phyloP scores from a whole-genome alignment of 2,329 filamentous ascomycete species.

The Zalaria obscura region DNA sequence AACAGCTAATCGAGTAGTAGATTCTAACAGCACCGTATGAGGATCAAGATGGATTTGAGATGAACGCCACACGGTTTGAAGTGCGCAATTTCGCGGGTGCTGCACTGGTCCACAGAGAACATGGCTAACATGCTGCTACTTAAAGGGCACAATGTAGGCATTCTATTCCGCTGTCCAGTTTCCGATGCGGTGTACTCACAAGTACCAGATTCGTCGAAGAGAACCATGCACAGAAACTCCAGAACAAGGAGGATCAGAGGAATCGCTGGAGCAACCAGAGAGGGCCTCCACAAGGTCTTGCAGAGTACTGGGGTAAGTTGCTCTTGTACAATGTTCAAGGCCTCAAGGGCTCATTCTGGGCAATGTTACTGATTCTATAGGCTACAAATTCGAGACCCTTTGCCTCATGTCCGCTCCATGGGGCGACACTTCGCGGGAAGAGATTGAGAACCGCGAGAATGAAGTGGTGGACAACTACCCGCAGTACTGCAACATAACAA shows the following conservation, averaged over 20 bases:
- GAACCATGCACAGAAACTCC: conserved; percentile 59
- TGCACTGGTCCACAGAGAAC: neutral
- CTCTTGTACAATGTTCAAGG: neutral
- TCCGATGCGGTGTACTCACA: conserved; percentile 3
- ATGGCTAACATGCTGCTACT: conserved; percentile 5
- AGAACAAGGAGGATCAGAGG: conserved; percentile 44
- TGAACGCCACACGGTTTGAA: conserved; percentile 88
- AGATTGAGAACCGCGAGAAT: conserved; percentile 62
- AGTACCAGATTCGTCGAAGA: conserved; percentile 74
- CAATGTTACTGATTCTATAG: conserved; percentile 26
- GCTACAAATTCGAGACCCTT: conserved; percentile 93
- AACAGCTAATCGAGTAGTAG: conserved; percentile 30
- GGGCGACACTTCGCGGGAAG: conserved; percentile 55
- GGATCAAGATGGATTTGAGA: conserved; percentile 76
- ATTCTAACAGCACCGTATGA: conserved; percentile 79
- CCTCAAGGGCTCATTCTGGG: neutral
- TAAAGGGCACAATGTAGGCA: conserved; percentile 43
- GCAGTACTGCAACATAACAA: conserved; percentile 91
- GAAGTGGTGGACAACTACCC: conserved; percentile 73
- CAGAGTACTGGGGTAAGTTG: conserved; percentile 75
- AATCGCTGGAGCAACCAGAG: conserved; percentile 20
- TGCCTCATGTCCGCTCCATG: conserved; percentile 63
- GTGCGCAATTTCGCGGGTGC: conserved; percentile 34
- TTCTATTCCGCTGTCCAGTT: neutral
- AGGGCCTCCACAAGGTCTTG: conserved; percentile 52